phyloP scores from a whole-genome alignment of 2,329 filamentous ascomycete species.

The Alternaria gaisen region DNA sequence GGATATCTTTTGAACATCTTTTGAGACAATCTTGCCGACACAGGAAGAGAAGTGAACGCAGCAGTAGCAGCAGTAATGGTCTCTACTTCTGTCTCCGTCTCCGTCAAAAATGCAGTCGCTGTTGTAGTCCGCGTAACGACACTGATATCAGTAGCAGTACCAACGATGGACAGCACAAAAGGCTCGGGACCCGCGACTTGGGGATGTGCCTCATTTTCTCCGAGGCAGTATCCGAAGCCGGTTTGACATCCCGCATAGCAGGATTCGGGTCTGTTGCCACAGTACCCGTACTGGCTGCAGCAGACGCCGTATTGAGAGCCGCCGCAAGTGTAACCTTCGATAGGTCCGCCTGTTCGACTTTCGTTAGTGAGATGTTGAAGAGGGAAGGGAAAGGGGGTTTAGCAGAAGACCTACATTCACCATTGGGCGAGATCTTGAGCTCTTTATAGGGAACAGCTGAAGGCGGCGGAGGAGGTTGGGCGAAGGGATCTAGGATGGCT shows the following conservation, averaged over 20 bases:
- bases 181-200: not conserved
- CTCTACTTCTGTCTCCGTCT: not conserved
- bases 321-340: constrained; percentile 4
- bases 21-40: not conserved
- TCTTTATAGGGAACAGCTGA: not conserved
- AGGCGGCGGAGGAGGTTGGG: not conserved
- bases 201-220: not conserved
- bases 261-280: constrained; percentile 21
- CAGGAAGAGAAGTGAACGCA: not conserved
- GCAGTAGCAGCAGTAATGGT: not conserved
- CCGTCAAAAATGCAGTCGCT: not conserved
- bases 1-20: not conserved
- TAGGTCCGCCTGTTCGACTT: not conserved
- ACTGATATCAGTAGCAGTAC: not conserved
- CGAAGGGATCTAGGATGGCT: not conserved
- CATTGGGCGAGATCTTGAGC: not conserved
- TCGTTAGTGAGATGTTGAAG: not conserved
- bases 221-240: constrained; percentile 12
- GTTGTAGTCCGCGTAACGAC: not conserved
- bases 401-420: constrained; percentile 2
- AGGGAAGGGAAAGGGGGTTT: not conserved
- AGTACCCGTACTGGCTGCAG: constrained; percentile 13
- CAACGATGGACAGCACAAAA: not conserved
- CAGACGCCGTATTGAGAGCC: constrained; percentile 2
- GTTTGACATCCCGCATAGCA: constrained; percentile 32